phyloP scores from a whole-genome alignment of 1,284 basidiomycete genomes.

The Trichosporon asahii region DNA sequence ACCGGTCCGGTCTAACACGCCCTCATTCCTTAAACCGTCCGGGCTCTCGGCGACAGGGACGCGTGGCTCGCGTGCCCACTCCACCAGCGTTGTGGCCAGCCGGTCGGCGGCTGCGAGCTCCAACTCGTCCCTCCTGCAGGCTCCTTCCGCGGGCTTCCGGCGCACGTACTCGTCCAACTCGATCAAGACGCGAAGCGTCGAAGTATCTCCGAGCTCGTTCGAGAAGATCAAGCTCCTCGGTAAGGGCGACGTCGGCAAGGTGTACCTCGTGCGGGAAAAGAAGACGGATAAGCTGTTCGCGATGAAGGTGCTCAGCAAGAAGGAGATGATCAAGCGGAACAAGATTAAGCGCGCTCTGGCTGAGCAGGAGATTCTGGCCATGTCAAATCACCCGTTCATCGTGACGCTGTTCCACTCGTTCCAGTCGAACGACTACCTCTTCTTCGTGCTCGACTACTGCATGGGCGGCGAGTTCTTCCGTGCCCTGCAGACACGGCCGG shows the following conservation, averaged over 20 bases:
- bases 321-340: constrained; percentile 97
- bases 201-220: constrained; percentile 86
- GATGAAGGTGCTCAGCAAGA: constrained; percentile 96
- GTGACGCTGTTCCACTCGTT: constrained; percentile 96
- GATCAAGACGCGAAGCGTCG: constrained; percentile 88
- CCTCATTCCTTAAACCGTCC: constrained; percentile 51
- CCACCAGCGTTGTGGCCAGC: constrained; percentile 22
- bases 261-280: constrained; percentile 93
- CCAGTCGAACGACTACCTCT: constrained; percentile 94
- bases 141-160: constrained; percentile 64
- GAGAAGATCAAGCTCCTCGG: constrained; percentile 92
- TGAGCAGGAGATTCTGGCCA: constrained; percentile 93
- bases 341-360: constrained; percentile 96
- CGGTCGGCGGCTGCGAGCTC: constrained; percentile 1
- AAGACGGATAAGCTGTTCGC: constrained; percentile 88
- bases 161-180: constrained; percentile 96
- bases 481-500: constrained; percentile 87
- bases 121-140: neutral
- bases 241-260: constrained; percentile 93
- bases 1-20: constrained; percentile 32
- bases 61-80: constrained; percentile 30
- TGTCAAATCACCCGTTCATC: constrained; percentile 95
- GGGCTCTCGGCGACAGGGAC: constrained; percentile 32
- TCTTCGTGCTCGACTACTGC: constrained; percentile 98
- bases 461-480: constrained; percentile 99